Conservation (phyloP, 2,329 filamentous ascomycete genomes). For the Venturia effusa region DNA sequence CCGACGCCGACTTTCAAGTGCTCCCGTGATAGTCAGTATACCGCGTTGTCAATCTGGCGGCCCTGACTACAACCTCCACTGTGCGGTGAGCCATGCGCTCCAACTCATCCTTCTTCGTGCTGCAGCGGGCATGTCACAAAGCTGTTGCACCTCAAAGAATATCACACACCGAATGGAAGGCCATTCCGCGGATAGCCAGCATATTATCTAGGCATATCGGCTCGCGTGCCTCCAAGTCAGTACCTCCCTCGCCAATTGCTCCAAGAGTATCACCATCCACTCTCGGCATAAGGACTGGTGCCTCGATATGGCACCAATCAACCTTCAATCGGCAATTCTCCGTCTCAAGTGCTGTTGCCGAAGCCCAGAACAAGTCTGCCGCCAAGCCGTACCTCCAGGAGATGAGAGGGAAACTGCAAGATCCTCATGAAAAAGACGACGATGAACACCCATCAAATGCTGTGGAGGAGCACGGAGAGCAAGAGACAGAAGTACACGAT, state of each 20-base stretch:
- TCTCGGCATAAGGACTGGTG: neutral
- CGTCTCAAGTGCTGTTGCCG: neutral
- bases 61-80: neutral
- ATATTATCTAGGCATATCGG: neutral
- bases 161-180: conserved; percentile 2
- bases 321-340: neutral
- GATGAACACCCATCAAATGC: neutral
- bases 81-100: conserved; percentile 9
- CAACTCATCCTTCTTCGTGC: conserved; percentile 1
- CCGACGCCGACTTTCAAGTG: neutral
- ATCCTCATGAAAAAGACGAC: conserved; percentile 11
- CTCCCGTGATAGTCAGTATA: neutral
- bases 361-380: neutral
- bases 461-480: conserved; percentile 21
- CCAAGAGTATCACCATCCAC: neutral
- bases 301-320: neutral
- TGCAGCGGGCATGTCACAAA: conserved; percentile 10
- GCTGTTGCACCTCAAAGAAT: neutral
- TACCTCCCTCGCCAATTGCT: neutral
- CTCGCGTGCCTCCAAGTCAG: neutral
- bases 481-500: conserved; percentile 43
- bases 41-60: neutral
- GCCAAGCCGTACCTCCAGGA: conserved; percentile 10
- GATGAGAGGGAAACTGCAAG: conserved; percentile 1
- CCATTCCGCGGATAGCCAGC: conserved; percentile 1